phyloP scores from a whole-genome alignment of 2,329 filamentous ascomycete species.

The Epichloe baconii region DNA sequence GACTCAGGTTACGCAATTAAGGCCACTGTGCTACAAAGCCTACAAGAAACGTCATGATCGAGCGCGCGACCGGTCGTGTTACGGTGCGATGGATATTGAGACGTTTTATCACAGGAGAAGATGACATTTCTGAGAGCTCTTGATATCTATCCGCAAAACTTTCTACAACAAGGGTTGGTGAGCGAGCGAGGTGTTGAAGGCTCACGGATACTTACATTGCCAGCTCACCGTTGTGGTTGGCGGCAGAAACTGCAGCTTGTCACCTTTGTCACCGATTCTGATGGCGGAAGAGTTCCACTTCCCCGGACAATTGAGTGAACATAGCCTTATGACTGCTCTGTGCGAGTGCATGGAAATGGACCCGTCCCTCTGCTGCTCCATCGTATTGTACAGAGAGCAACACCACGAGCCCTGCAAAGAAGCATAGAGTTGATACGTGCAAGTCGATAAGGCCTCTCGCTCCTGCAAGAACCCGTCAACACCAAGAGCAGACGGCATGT shows the following conservation, averaged over 20 bases:
- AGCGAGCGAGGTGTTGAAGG: background rate
- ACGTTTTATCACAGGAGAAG: background rate
- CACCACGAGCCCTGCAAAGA: background rate
- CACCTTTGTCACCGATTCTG: background rate
- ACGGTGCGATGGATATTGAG: background rate
- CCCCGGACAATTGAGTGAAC: background rate
- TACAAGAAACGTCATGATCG: background rate
- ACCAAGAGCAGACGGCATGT: background rate
- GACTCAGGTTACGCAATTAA: background rate
- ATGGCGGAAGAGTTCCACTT: background rate
- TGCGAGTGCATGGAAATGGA: background rate
- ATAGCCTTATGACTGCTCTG: background rate
- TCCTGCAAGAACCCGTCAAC: slow-evolving; percentile 1
- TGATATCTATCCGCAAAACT: background rate
- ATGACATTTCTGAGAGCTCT: background rate
- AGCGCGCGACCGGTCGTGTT: background rate
- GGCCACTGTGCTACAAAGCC: slow-evolving; percentile 1
- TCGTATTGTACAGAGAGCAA: background rate
- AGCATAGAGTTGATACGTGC: background rate
- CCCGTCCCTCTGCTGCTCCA: background rate
- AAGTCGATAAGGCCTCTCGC: background rate
- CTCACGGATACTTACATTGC: slow-evolving; percentile 3
- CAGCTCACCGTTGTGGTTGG: slow-evolving; percentile 2
- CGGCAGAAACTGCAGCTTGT: background rate
- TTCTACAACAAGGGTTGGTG: background rate